Conservation (phyloP, 2,329 filamentous ascomycete genomes). For the Fusarium sp. region DNA sequence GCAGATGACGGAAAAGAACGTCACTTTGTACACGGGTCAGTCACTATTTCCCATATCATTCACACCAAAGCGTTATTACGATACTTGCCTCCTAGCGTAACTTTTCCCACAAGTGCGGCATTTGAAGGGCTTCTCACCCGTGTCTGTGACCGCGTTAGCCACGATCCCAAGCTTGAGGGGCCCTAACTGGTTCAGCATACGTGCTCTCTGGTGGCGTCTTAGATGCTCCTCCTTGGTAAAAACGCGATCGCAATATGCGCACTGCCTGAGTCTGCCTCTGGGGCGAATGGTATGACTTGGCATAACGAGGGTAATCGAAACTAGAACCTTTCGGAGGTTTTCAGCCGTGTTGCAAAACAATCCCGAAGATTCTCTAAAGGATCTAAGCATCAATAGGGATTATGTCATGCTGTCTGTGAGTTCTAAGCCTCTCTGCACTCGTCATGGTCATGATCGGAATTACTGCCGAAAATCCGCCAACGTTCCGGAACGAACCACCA, state of each 20-base stretch:
- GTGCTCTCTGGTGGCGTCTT: slow-evolving; percentile 15
- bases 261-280: slow-evolving; percentile 1
- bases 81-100: slow-evolving; percentile 9
- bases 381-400: background rate
- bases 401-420: background rate
- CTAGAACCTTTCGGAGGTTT: background rate
- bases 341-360: background rate
- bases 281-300: background rate
- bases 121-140: slow-evolving; percentile 17
- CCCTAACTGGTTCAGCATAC: background rate
- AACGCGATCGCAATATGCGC: slow-evolving; percentile 13
- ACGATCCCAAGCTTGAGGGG: background rate
- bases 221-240: slow-evolving; percentile 22
- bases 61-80: too few relatives aligned
- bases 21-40: background rate
- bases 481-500: background rate
- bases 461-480: background rate
- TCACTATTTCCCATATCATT: background rate
- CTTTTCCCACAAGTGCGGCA: slow-evolving; percentile 4
- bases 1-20: slow-evolving; percentile 15
- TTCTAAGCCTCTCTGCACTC: background rate
- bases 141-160: background rate
- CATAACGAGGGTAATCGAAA: background rate
- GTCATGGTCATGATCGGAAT: background rate
- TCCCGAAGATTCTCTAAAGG: background rate